Base-by-base conservation (phyloP, 495 filamentous ascomycete species). In the Trichoderma parareesei region DNA sequence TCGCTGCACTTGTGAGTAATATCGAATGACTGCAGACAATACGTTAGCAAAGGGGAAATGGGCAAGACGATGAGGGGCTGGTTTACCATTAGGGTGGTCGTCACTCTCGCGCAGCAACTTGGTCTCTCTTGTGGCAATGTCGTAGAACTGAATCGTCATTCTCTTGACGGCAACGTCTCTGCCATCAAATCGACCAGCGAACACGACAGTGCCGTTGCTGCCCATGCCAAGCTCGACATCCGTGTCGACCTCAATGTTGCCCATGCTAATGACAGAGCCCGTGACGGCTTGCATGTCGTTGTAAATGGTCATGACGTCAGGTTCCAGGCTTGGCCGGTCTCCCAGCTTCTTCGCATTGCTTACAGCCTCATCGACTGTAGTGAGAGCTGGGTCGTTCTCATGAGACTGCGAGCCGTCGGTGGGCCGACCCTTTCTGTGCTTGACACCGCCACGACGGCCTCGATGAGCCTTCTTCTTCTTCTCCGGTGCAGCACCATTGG, bases 121-220 rank as follows among this genome's bases (percentile, higher is more conserved):
- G 2, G 96, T 93, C 72, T 98, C 94, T 66, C 97, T 93, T 27
- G 90, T 90, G 11, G 95, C 95, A 68, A 98, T 92, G 64, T 97
- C 94, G 74, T 90, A 96, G 72, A 96, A 96, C 65, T 94, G 88
- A 46, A 91, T 88, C 60, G 97, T 80, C 92, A 98, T 98, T 33
- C 94, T 85, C 78, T 98, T 98, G 41, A 98, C 92, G 2, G 94
- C 94, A 20, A 98, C 95, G 55, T 91, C 89, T 67, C 92, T 88
- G 27, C 93, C 92, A 70, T 96, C 91, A 71, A 92, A 96, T 33
- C 82, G 86, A n/a, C 91, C 91, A 16, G 85, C 83, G 72, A 90
- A 93, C 8, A 96, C 91, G 49, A 92, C 84, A 16, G 91, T 96
- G 33, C 91, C 91, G 71, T 93, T 90, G 70, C 90, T 93, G 14